Evolutionary conservation across 2,329 filamentous ascomycete genomes (phyloP).

Genomic region (Lachnellula willkommii): DNA sequence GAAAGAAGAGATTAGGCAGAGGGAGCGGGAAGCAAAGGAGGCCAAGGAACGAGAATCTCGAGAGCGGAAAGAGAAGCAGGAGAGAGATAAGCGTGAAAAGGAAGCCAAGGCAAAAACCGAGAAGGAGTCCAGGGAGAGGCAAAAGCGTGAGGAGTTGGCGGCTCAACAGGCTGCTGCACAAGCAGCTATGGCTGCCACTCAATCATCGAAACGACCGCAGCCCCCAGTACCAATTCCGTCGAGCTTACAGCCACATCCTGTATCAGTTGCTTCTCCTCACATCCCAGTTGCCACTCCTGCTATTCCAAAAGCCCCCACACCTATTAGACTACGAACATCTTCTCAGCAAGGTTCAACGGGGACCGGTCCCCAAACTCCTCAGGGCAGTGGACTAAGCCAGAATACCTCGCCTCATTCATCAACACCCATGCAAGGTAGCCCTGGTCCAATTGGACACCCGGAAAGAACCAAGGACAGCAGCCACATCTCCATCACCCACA

Average conservation of each 20-base stretch:
- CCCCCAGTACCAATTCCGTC: constrained; percentile 42
- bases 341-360: constrained; percentile 68
- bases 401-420: constrained; percentile 55
- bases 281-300: constrained; percentile 73
- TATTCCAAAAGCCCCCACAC: constrained; percentile 75
- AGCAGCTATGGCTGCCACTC: constrained; percentile 36
- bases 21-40: constrained; percentile 72
- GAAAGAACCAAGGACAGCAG: constrained; percentile 51
- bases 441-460: constrained; percentile 56
- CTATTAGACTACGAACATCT: constrained; percentile 64
- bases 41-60: constrained; percentile 53
- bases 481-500: constrained; percentile 51
- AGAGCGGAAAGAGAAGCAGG: constrained; percentile 54
- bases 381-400: constrained; percentile 52
- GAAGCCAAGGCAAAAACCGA: constrained; percentile 44
- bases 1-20: constrained; percentile 75
- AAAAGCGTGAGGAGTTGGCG: constrained; percentile 41
- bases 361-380: constrained; percentile 62
- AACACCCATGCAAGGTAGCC: constrained; percentile 61
- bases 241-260: constrained; percentile 54
- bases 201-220: constrained; percentile 41
- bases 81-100: constrained; percentile 54
- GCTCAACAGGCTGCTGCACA: constrained; percentile 34
- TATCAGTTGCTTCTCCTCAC: constrained; percentile 69
- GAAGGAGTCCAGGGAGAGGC: constrained; percentile 43